A percentile compares a stretch with the other conserved stretches of the same genome.
Evolutionary conservation across 129 eudicot species (phyloP).

Genomic region (Oenanthe sinensis): DNA sequence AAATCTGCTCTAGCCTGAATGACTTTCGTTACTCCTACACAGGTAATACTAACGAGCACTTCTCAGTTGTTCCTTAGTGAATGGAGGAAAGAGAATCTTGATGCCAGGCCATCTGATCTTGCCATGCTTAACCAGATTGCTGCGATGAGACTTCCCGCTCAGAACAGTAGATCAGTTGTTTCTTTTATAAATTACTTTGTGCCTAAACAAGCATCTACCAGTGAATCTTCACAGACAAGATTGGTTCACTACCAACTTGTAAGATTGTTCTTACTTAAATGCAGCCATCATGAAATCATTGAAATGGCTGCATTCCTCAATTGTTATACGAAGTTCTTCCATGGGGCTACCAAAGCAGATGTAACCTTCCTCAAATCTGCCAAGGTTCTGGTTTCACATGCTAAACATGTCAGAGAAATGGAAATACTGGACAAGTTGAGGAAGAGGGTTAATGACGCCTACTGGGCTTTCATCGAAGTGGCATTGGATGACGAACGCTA

Average conservation of each 20-base stretch:
- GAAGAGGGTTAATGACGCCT: not conserved
- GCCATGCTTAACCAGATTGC: not conserved
- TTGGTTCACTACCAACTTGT: not conserved
- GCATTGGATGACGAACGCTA: not conserved
- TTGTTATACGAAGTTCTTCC: not conserved
- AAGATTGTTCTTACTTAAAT: not conserved
- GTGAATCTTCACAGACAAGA: not conserved
- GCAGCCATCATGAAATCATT: not conserved
- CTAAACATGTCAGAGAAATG: not conserved
- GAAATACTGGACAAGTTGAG: not conserved
- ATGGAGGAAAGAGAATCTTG: not conserved
- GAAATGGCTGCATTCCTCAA: not conserved
- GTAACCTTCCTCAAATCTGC: not conserved
- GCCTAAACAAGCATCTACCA: not conserved
- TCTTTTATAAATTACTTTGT: conserved; percentile 6
- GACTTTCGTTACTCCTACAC: too few species aligned
- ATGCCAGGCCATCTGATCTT: not conserved
- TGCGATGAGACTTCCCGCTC: not conserved
- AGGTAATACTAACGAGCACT: too few species aligned
- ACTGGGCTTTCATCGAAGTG: not conserved
- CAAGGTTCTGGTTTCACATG: not conserved
- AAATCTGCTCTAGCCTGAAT: too few species aligned
- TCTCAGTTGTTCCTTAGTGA: too few species aligned
- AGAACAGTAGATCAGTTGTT: not conserved
- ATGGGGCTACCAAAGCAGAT: too few species aligned